These are phyloP conservation scores for Tricholoma hemisulphureum DNA, from an alignment of 768 basidiomycete species.

Conservation along the genomic window DNA sequence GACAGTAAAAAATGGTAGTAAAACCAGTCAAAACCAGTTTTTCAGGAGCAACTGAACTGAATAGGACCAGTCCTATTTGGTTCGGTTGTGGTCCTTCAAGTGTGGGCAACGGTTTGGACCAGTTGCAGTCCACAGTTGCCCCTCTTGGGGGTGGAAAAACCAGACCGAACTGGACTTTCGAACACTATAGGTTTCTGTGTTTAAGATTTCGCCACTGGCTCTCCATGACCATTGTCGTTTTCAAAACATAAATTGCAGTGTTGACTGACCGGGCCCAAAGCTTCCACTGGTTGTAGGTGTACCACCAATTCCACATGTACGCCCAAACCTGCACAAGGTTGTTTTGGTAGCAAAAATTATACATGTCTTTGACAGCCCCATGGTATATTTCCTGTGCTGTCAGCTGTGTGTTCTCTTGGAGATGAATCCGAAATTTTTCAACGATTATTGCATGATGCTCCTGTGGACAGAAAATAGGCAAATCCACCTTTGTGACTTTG, in stretches of 20 bases:
- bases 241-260: background rate
- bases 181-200: too few relatives aligned
- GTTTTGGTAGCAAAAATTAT: conserved; percentile 21
- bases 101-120: too few relatives aligned
- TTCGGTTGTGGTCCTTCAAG: too few relatives aligned
- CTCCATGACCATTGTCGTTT: background rate
- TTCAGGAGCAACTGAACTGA: too few relatives aligned
- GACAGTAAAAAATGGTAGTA: too few relatives aligned
- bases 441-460: conserved; percentile 13
- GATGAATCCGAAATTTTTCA: conserved; percentile 16
- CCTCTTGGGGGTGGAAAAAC: too few relatives aligned
- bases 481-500: background rate
- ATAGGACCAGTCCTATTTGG: too few relatives aligned
- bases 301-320: conserved; percentile 31
- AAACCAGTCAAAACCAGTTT: too few relatives aligned
- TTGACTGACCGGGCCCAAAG: too few relatives aligned
- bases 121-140: too few relatives aligned
- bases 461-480: conserved; percentile 12
- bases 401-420: conserved; percentile 15
- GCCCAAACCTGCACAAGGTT: conserved; percentile 26
- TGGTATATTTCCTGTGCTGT: conserved; percentile 6
- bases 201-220: too few relatives aligned
- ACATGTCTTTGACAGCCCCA: conserved; percentile 17
- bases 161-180: too few relatives aligned
- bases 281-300: conserved; percentile 22